phyloP scores from a whole-genome alignment of 805 yeast genomes.

The Candida easanensis region DNA sequence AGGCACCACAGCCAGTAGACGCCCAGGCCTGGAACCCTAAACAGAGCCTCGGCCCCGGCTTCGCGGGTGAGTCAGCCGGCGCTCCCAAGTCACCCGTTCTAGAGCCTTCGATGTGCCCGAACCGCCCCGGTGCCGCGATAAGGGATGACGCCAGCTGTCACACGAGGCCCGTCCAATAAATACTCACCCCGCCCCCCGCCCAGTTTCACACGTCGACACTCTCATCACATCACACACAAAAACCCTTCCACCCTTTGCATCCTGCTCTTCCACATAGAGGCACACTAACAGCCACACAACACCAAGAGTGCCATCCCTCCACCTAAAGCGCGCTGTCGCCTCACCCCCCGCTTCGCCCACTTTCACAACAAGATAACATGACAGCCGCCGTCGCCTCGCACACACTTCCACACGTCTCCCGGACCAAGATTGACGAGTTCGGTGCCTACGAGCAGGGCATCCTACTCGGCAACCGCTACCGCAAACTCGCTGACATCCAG shows the following conservation, averaged over 20 bases:
- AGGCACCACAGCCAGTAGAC: no score
- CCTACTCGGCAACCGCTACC: conserved; percentile 39
- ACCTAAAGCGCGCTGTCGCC: neutral
- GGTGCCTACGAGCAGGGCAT: conserved; percentile 38
- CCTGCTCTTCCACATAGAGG: neutral
- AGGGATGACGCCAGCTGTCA: conserved; percentile 5
- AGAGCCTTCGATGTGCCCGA: conserved; percentile 4
- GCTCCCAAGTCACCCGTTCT: neutral
- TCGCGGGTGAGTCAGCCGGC: neutral
- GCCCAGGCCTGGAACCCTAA: no score
- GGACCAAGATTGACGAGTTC: conserved; percentile 35
- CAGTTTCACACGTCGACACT: conserved; percentile 1
- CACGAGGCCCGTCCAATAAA: conserved; percentile 5
- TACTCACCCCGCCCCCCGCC: neutral
- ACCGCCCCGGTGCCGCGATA: conserved; percentile 4
- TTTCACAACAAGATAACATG: conserved; percentile 1
- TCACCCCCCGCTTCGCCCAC: neutral
- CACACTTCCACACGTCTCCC: conserved; percentile 1
- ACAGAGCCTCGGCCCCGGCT: no score
- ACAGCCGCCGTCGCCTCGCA: conserved; percentile 10
- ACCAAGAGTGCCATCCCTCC: neutral
- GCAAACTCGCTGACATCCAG: conserved; percentile 35
- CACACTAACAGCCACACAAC: neutral
- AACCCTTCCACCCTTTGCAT: neutral
- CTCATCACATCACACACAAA: neutral